Evolutionary conservation across 768 basidiomycete genomes (phyloP).

Genomic region (Kwoniella newhampshirensis): DNA sequence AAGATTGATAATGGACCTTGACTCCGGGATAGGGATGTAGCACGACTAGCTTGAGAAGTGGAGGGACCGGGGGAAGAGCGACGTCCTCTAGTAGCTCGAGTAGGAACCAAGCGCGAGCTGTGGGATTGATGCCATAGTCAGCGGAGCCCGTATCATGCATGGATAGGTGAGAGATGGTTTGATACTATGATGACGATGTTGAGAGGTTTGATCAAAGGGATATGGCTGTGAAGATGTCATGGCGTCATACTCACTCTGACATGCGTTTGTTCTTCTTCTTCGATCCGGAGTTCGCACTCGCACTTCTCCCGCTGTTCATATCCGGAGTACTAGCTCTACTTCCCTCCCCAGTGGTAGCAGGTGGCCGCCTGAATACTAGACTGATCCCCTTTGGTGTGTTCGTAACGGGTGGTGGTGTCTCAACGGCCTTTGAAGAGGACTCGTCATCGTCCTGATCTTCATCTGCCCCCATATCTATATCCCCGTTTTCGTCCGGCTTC

Average conservation of each 20-base stretch:
- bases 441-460: not conserved
- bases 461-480: not conserved
- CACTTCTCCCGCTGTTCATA: not conserved
- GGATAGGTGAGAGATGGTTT: not conserved
- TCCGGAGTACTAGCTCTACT: conserved; percentile 19
- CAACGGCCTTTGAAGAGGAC: conserved; percentile 3
- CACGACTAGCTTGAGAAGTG: not conserved
- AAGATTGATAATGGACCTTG: conserved; percentile 25
- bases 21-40: not conserved
- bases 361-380: conserved; percentile 23
- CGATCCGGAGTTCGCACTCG: conserved; percentile 5
- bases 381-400: conserved; percentile 13
- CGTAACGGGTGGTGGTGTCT: not conserved
- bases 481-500: not conserved
- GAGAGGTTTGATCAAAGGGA: conserved; percentile 1
- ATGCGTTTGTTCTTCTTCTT: conserved; percentile 22
- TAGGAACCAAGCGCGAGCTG: conserved; percentile 1
- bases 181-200: conserved; percentile 3
- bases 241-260: conserved; percentile 25
- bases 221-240: not conserved
- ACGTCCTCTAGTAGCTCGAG: conserved; percentile 3
- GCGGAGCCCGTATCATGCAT: not conserved
- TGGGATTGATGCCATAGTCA: not conserved
- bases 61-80: conserved; percentile 18
- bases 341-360: not conserved